These are phyloP conservation scores for Annona cherimola DNA, from an alignment of 164 flowering plant genomes.

Conservation along the genomic window DNA sequence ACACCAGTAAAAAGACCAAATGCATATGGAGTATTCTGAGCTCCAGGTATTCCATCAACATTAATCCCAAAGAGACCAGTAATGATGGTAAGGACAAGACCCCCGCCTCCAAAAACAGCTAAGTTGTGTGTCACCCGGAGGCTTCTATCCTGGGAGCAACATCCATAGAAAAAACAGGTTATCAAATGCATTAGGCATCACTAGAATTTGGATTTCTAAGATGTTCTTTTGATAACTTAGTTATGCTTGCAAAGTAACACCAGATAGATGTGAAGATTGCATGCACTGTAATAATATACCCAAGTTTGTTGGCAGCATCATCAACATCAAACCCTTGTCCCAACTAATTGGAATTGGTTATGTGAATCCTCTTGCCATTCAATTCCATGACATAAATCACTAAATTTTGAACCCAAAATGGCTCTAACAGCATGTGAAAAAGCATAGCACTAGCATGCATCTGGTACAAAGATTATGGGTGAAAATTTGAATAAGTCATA, in stretches of 20 bases:
- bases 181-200: background rate
- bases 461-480: too few relatives aligned
- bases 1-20: constrained; percentile 67
- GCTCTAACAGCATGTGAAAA: too few relatives aligned
- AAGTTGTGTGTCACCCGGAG: constrained; percentile 80
- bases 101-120: constrained; percentile 88
- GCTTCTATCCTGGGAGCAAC: constrained; percentile 63
- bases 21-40: constrained; percentile 66
- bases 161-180: background rate
- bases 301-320: background rate
- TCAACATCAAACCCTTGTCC: too few relatives aligned
- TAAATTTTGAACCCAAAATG: too few relatives aligned
- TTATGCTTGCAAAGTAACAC: background rate
- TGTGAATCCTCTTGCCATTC: too few relatives aligned
- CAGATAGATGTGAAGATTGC: background rate
- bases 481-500: too few relatives aligned
- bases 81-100: constrained; percentile 78
- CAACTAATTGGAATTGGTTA: too few relatives aligned
- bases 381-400: too few relatives aligned
- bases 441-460: too few relatives aligned
- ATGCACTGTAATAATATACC: background rate
- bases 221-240: background rate
- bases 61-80: constrained; percentile 94
- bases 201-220: background rate
- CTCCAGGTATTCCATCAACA: constrained; percentile 94